phyloP scores from a whole-genome alignment of 2,329 filamentous ascomycete species.

The Alternaria ventricosa region DNA sequence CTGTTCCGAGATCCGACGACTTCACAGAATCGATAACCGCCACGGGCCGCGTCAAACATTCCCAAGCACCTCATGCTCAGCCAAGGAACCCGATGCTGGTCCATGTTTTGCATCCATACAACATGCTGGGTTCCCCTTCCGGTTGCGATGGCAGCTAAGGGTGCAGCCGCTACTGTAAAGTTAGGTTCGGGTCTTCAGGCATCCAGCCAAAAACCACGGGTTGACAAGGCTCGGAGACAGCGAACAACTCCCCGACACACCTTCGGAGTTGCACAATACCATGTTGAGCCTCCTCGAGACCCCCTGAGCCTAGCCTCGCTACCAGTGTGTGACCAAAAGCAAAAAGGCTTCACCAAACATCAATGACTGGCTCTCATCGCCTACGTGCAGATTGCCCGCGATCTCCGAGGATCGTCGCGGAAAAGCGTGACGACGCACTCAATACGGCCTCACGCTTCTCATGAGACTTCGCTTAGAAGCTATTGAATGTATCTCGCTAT shows the following conservation, averaged over 20 bases:
- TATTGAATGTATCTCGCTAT: neutral
- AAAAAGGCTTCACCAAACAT: neutral
- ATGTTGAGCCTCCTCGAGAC: constrained; percentile 20
- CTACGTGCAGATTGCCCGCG: neutral
- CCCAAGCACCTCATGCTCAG: neutral
- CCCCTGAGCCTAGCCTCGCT: constrained; percentile 7
- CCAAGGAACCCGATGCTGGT: constrained; percentile 4
- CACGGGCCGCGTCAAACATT: constrained; percentile 5
- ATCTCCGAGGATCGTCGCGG: constrained; percentile 2
- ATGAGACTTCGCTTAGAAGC: neutral
- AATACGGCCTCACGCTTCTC: neutral
- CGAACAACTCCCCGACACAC: constrained; percentile 17
- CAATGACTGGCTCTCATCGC: constrained; percentile 1
- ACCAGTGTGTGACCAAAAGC: constrained; percentile 7
- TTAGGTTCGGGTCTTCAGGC: constrained; percentile 2
- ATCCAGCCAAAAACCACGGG: constrained; percentile 9
- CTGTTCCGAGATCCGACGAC: constrained; percentile 17
- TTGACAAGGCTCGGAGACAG: constrained; percentile 16
- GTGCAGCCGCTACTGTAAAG: constrained; percentile 5
- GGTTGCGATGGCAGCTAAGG: constrained; percentile 6
- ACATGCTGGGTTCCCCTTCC: neutral
- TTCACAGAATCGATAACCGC: constrained; percentile 8
- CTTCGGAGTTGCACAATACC: constrained; percentile 3
- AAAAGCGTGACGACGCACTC: neutral
- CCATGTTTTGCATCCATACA: neutral